Conservation (phyloP, 441 rosid species). For the Breynia disticha region DNA sequence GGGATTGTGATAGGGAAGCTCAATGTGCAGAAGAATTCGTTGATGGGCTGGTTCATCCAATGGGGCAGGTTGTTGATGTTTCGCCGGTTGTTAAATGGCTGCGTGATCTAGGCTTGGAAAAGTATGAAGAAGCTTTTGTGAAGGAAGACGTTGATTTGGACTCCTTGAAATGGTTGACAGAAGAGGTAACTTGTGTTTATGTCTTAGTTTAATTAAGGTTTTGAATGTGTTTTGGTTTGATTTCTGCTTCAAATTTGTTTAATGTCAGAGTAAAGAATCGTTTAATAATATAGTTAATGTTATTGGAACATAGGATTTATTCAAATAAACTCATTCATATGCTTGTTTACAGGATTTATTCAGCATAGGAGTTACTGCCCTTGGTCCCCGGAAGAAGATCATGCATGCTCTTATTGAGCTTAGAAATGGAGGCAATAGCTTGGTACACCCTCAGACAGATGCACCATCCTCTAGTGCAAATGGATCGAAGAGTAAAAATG, state of each 20-base stretch:
- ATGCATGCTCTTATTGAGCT: constrained; percentile 55
- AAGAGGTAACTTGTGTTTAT: constrained; percentile 44
- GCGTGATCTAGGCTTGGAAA: constrained; percentile 47
- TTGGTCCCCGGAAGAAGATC: constrained; percentile 90
- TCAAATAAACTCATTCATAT: constrained; percentile 1
- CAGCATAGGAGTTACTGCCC: constrained; percentile 67
- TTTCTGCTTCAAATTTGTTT: too few species aligned
- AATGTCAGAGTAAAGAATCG: too few species aligned
- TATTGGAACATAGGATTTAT: neutral
- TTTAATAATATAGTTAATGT: too few species aligned
- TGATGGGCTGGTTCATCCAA: constrained; percentile 29
- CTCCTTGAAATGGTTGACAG: constrained; percentile 62
- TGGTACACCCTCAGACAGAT: constrained; percentile 19
- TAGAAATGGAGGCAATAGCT: constrained; percentile 26
- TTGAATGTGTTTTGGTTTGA: too few species aligned
- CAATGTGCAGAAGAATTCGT: constrained; percentile 17
- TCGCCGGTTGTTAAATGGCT: constrained; percentile 67
- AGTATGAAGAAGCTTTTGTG: constrained; percentile 58
- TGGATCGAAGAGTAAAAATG: constrained; percentile 20
- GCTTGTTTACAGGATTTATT: constrained; percentile 49
- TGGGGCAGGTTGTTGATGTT: constrained; percentile 31
- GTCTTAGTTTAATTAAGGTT: too few species aligned
- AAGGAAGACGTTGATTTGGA: constrained; percentile 95
- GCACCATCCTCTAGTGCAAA: constrained; percentile 10
- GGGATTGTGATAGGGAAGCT: constrained; percentile 13